A percentile compares a stretch with the other conserved stretches of the same genome.
Evolutionary conservation across 202 grass and related monocot genomes (phyloP).

Genomic region (Zizania palustris): DNA sequence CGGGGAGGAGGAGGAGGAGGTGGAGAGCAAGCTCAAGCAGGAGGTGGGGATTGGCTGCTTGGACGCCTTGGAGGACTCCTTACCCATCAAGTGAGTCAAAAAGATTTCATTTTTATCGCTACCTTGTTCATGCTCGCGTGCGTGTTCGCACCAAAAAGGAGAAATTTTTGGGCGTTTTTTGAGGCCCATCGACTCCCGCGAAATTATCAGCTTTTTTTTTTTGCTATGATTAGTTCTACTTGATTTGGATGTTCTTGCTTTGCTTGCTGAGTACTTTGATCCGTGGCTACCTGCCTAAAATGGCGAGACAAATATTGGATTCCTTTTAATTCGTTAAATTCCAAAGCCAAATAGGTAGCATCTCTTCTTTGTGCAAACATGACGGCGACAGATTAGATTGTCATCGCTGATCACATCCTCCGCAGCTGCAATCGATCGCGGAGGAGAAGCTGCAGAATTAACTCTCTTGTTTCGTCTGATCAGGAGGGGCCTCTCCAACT

Average conservation of each 20-base stretch:
- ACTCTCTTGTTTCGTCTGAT: not conserved
- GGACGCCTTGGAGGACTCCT: constrained; percentile 65
- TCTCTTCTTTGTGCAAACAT: too few relatives aligned
- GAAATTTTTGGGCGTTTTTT: not conserved
- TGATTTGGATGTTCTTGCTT: constrained; percentile 31
- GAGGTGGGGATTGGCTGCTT: constrained; percentile 49
- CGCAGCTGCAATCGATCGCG: too few relatives aligned
- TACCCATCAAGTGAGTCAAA: constrained; percentile 78
- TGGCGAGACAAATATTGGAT: not conserved
- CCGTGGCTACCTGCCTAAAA: not conserved
- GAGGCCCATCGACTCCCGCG: not conserved
- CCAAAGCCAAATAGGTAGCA: not conserved
- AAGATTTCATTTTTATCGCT: not conserved
- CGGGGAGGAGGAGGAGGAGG: constrained; percentile 39
- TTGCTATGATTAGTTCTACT: too few relatives aligned
- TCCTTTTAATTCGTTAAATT: not conserved
- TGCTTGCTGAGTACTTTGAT: not conserved
- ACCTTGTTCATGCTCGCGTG: not conserved
- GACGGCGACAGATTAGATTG: not conserved
- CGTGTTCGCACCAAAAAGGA: not conserved
- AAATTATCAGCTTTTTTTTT: not conserved
- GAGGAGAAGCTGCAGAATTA: not conserved
- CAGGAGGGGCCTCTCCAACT: constrained; percentile 77
- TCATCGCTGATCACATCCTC: not conserved
- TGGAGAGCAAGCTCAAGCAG: constrained; percentile 62